These are phyloP conservation scores for Schizophyllum amplum DNA, from an alignment of 1,284 basidiomycete genomes.

Conservation along the genomic window DNA sequence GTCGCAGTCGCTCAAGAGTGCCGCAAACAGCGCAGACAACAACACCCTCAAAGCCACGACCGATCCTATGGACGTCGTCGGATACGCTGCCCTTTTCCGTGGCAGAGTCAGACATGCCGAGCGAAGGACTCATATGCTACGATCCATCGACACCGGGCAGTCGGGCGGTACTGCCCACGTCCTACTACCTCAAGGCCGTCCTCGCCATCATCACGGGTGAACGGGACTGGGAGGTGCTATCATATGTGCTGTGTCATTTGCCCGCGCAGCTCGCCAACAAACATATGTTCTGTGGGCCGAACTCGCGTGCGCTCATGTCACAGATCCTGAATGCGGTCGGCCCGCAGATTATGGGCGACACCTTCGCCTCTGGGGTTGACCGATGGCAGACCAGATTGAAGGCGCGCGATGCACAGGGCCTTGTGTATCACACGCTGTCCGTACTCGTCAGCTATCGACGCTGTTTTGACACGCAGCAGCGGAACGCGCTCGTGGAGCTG, in stretches of 20 bases:
- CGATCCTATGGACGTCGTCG: constrained; percentile 74
- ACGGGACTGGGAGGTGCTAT: constrained; percentile 89
- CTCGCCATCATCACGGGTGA: constrained; percentile 69
- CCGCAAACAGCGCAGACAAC: constrained; percentile 10
- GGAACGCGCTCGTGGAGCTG: constrained; percentile 75
- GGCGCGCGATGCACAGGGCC: constrained; percentile 77
- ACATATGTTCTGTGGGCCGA: constrained; percentile 91
- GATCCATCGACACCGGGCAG: constrained; percentile 49
- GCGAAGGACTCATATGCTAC: constrained; percentile 70
- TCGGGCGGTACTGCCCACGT: constrained; percentile 64
- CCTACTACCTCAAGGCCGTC: constrained; percentile 66
- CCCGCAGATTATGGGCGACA: constrained; percentile 53
- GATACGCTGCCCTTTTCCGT: constrained; percentile 67
- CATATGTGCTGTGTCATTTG: constrained; percentile 87
- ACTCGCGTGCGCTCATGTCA: constrained; percentile 59
- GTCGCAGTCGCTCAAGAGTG: constrained; percentile 68
- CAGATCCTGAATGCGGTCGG: constrained; percentile 67
- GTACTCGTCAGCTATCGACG: constrained; percentile 86
- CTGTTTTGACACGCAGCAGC: constrained; percentile 66
- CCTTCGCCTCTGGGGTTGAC: constrained; percentile 52
- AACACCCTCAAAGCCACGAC: constrained; percentile 29
- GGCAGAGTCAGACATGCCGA: constrained; percentile 57
- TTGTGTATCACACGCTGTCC: constrained; percentile 84
- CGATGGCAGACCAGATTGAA: constrained; percentile 61
- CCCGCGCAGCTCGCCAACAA: constrained; percentile 93